Evolutionary conservation across 495 filamentous ascomycete genomes (phyloP).

Genomic region (Podospora tetraspora): DNA sequence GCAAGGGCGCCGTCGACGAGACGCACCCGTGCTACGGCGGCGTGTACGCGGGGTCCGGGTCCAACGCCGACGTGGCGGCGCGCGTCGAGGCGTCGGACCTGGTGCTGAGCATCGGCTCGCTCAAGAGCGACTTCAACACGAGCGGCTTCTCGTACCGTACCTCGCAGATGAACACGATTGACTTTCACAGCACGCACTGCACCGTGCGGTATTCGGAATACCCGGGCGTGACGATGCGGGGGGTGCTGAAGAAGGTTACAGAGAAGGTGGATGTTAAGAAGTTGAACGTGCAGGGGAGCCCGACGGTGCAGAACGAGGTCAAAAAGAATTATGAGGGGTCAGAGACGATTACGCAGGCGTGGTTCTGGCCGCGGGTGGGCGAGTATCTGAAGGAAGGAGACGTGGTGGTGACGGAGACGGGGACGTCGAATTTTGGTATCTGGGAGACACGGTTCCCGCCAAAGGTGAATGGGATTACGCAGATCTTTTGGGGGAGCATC

Average conservation of each 20-base stretch:
- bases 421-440: constrained; percentile 85
- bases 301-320: constrained; percentile 53
- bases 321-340: constrained; percentile 47
- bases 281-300: constrained; percentile 42
- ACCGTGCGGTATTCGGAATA: constrained; percentile 77
- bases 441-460: constrained; percentile 80
- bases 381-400: constrained; percentile 72
- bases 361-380: constrained; percentile 79
- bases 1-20: constrained; percentile 84
- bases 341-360: constrained; percentile 68
- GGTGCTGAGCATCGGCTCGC: constrained; percentile 74
- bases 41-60: constrained; percentile 82
- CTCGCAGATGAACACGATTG: constrained; percentile 76
- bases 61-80: constrained; percentile 61
- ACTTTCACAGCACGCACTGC: constrained; percentile 76
- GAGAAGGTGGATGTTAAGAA: constrained; percentile 54
- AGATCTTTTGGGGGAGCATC: constrained; percentile 87
- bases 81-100: constrained; percentile 76
- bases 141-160: constrained; percentile 82
- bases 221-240: constrained; percentile 77
- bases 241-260: constrained; percentile 72
- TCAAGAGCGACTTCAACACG: constrained; percentile 87
- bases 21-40: constrained; percentile 70
- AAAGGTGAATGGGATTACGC: constrained; percentile 68
- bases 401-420: constrained; percentile 82